Base-by-base conservation (phyloP, 1,284 basidiomycete species). In the Athelia sp. region DNA sequence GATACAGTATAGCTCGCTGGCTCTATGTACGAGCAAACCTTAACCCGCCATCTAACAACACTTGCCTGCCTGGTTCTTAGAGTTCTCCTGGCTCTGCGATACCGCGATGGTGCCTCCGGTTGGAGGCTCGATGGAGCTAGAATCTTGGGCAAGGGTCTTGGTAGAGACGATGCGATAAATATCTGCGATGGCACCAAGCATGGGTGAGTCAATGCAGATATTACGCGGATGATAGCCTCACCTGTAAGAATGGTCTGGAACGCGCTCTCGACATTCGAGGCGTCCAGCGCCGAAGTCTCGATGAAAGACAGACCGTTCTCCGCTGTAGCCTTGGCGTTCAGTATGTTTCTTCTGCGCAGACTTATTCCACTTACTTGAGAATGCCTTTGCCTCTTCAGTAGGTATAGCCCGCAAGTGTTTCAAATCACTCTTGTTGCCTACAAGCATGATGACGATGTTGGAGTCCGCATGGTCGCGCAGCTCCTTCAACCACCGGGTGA, bases 221-320 rank as follows among this genome's bases (percentile, higher is more conserved):
- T 10, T 38, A n/a, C 48, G 17, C 24, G 22, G 24, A 46, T 22
- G 32, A 18, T 18, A 8, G 24, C 52, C 61, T 45, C 50, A 94
- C 94, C 94, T 49, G 92, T 90, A 53, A 99, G 79, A 65, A 98
- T 98, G 61, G 87, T 95, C 72, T 98, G 94, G 86, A 99, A 99
- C 48, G 96, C 93, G 49, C 81, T 73, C 73, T 98, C 96, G 69
- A 99, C 97, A 73, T 98, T 98, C 48, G 92, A 94, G 58, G 95
- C 93, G 81, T 99, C 96, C 79, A 99, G 85, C 68, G 97, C 96
- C 61, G 97, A 99, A 54, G 96, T 99, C 78, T 99, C 96, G 61
- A 99, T 98, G 79, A 96, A 96, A 50, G 90, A 93, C 56, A 98
- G 72, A 43, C 86, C 85, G 67, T 98, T 96, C 61, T 79, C 78